Evolutionary conservation across 2,329 filamentous ascomycete genomes (phyloP), one percentile per base, ranked within the genome.

Genomic region (Chrysoporthe cubensis): DNA sequence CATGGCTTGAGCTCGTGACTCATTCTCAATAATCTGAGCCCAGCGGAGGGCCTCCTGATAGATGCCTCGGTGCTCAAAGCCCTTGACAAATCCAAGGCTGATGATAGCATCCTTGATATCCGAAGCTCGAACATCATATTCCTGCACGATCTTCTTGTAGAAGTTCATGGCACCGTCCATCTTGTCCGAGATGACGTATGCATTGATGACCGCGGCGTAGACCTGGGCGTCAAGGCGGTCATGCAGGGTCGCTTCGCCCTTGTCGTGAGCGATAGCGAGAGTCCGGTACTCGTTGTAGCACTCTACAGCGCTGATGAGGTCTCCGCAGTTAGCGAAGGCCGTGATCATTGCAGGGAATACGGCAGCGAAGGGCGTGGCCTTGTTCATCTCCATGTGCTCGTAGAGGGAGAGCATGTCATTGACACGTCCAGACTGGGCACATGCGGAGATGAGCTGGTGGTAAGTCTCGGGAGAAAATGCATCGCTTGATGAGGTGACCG

Each of bases 201-300:
- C 94, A 73, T 93, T 92, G 79, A 98, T 90, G 65, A 99, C 84
- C n/a, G 95, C 87, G 34, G 94, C 93, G 76, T 99, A 98, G 7
- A 98, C 91, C 71, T 93, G 86, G 40, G 90, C 88, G 76, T 98
- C 95, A 60, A 92, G 85, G 62, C 94, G 90, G 71, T 91, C 85
- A 59, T 90, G 84, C 11, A 94, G 82, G 21, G 87, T 87, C 59
- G 89, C 83, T 68, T 88, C 83, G 67, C 94, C 94, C 50, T 86
- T 88, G 77, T 97, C 92, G 76, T 96, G 87, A 50, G 91, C 89
- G 64, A 98, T 88, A n/a, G 95, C 94, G 54, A 97, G 84, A 58
- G 88, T 87, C 75, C 93, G 93, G 84, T 98, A 98, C 79, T 97
- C 93, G 71, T 96, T 95, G 81, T 97, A 99, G 80, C 93, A 94